Evolutionary conservation across 2,329 filamentous ascomycete species (phyloP).

Genomic region (Tricladium varicosporioides): DNA sequence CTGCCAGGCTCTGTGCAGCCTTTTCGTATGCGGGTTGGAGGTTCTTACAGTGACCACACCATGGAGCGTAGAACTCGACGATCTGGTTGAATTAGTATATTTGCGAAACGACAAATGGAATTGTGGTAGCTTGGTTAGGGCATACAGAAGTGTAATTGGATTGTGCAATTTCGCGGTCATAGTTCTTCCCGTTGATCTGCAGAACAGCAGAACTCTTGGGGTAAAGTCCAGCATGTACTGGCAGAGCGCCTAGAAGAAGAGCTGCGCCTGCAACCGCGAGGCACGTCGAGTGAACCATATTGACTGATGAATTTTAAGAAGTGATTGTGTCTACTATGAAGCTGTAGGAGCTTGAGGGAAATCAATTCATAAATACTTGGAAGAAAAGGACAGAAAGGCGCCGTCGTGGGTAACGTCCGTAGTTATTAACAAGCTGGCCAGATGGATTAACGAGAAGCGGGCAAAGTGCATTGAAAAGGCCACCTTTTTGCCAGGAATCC

Average conservation of each 20-base stretch:
- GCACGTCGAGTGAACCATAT: slow-evolving; percentile 53
- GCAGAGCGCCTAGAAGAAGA: slow-evolving; percentile 63
- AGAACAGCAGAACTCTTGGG: slow-evolving; percentile 83
- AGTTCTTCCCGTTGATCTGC: slow-evolving; percentile 75
- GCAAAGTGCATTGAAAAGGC: slow-evolving; percentile 17
- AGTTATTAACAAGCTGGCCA: slow-evolving; percentile 24
- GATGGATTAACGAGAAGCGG: slow-evolving; percentile 1
- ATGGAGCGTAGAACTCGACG: slow-evolving; percentile 90
- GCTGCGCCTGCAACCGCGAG: slow-evolving; percentile 55
- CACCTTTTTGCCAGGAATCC: slow-evolving; percentile 23
- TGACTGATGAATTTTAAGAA: slow-evolving; percentile 14
- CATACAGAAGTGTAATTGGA: slow-evolving; percentile 87
- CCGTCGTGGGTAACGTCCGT: slow-evolving; percentile 3
- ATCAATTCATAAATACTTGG: slow-evolving; percentile 21
- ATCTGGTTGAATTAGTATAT: slow-evolving; percentile 42
- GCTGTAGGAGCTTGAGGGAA: slow-evolving; percentile 25
- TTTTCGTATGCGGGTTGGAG: slow-evolving; percentile 96
- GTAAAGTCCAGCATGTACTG: slow-evolving; percentile 72
- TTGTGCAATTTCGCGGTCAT: slow-evolving; percentile 77
- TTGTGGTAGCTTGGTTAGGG: no score
- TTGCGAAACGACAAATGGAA: slow-evolving; percentile 1
- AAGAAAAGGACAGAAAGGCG: not conserved
- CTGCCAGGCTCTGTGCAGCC: slow-evolving; percentile 83
- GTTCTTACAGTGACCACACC: slow-evolving; percentile 97
- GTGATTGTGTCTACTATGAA: slow-evolving; percentile 18